phyloP scores from a whole-genome alignment of 768 basidiomycete species.

The Psilocybe azurescens region DNA sequence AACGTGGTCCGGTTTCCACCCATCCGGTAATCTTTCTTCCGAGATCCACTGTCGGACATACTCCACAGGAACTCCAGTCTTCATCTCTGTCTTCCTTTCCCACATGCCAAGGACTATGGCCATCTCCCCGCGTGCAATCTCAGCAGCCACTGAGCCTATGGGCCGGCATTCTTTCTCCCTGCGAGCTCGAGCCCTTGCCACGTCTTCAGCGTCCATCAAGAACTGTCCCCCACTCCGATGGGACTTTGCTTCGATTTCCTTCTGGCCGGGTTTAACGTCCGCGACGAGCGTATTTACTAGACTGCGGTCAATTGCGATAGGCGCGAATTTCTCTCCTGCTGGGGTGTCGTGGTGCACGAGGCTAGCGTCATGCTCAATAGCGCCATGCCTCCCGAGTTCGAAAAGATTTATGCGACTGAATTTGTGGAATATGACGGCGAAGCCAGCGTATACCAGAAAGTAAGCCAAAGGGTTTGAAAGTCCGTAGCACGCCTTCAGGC shows the following conservation, averaged over 20 bases:
- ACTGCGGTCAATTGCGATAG: slow-evolving; percentile 38
- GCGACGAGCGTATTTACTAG: slow-evolving; percentile 44
- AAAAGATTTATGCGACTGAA: slow-evolving; percentile 23
- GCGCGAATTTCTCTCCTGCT: slow-evolving; percentile 47
- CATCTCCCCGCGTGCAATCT: slow-evolving; percentile 74
- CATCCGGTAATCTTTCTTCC: slow-evolving; percentile 55
- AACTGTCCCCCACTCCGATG: slow-evolving; percentile 20
- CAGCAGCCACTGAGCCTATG: slow-evolving; percentile 52
- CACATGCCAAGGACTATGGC: slow-evolving; percentile 66
- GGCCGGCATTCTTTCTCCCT: slow-evolving; percentile 50
- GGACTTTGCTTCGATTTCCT: slow-evolving; percentile 30
- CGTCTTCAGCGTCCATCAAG: slow-evolving; percentile 43
- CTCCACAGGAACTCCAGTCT: slow-evolving; percentile 49
- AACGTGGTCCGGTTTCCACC: slow-evolving; percentile 43
- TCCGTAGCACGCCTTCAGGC: slow-evolving; percentile 54
- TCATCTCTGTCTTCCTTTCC: slow-evolving; percentile 41
- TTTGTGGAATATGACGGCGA: slow-evolving; percentile 44
- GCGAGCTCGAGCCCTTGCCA: slow-evolving; percentile 56
- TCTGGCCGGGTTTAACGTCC: slow-evolving; percentile 34
- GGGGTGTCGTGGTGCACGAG: slow-evolving; percentile 59
- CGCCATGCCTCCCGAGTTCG: slow-evolving; percentile 42
- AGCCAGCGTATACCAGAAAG: slow-evolving; percentile 53
- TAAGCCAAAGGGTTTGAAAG: slow-evolving; percentile 52
- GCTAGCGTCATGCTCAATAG: slow-evolving; percentile 65
- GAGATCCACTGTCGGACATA: slow-evolving; percentile 55